Base-by-base conservation (phyloP, 192 early-diverging fungal species). In the Coemansia sp. region DNA sequence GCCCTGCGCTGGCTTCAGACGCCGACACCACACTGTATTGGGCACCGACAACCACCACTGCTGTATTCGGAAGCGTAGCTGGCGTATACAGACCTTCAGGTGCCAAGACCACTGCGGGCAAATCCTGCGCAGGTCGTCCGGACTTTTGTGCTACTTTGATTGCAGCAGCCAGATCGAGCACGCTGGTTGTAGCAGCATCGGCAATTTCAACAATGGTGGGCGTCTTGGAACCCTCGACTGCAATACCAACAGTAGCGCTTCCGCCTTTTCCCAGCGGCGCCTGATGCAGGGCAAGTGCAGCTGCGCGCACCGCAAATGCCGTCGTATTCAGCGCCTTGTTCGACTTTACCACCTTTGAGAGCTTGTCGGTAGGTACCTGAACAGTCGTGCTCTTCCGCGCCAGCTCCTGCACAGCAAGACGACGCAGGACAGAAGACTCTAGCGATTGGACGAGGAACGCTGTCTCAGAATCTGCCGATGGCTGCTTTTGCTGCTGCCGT, bases 11-110 rank as follows among this genome's bases (percentile, higher is more conserved):
- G 12, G 75, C 72, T 4, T 56, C 68, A 5, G 63, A 63, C 9
- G 65, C n/a, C 5, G 74, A 71, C 5, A 78, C 72, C 4, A 65
- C 69, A 3, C 38, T 47, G 16, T 64, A 55, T 4, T 73, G 74
- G 30, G 55, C 48, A 69, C 90, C 89, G 28, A 90, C 85, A 55
- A 88, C 85, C 34, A 92, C 72, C 24, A 90, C 88, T 0, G 81
- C 61, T 2, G 87, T 68, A 16, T 83, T 84, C 49, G 69, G 67
- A 23, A 76, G 86, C 81, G 64, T 84, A 81, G 18, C 53, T 1
- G 58, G 68, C 21, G 63, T 87, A 70, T 67, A 92, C 81, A 61
- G 80, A 72, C 51, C 67, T 54, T 76, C 70, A 0, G 67, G 21
- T 0, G 70, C 67, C 49, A 73, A 52, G 3, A 76, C 56, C 23